Evolutionary conservation across 495 filamentous ascomycete genomes (phyloP).

Genomic region (Darksidea phi): DNA sequence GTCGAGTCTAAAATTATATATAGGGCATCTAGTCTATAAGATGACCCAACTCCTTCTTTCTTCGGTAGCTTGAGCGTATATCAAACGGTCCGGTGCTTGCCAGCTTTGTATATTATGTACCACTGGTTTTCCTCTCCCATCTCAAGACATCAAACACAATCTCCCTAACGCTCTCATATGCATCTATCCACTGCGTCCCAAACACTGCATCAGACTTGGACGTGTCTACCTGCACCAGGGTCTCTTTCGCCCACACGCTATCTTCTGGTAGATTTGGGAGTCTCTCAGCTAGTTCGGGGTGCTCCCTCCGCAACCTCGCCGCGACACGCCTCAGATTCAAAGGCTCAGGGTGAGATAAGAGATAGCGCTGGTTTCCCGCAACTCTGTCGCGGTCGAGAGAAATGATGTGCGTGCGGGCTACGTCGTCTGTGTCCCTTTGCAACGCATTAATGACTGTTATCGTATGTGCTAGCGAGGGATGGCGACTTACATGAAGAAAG

Average conservation of each 20-base stretch:
- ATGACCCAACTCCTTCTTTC: too few species aligned
- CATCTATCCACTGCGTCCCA: constrained; percentile 20
- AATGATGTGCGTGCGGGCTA: constrained; percentile 8
- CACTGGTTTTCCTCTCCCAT: constrained; percentile 14
- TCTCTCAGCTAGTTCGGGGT: constrained; percentile 1
- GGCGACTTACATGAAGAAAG: constrained; percentile 11
- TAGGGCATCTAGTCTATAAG: too few species aligned
- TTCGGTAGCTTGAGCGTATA: too few species aligned
- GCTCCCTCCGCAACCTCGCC: not conserved
- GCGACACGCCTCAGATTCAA: constrained; percentile 4
- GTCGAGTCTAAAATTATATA: too few species aligned
- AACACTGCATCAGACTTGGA: constrained; percentile 26
- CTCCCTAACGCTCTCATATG: constrained; percentile 14
- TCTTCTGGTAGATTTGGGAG: constrained; percentile 7
- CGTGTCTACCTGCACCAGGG: constrained; percentile 7
- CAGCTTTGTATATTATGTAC: too few species aligned
- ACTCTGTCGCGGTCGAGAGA: constrained; percentile 7
- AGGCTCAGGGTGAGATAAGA: not conserved
- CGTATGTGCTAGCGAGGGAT: not conserved
- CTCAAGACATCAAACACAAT: constrained; percentile 12
- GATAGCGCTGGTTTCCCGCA: constrained; percentile 19
- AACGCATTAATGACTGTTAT: too few species aligned
- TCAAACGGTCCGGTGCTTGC: too few species aligned
- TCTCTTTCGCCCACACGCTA: not conserved
- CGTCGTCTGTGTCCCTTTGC: constrained; percentile 20